Evolutionary conservation across 2,329 filamentous ascomycete genomes (phyloP), one percentile per base, ranked within the genome.

Genomic region (Sphaceloma murrayae): DNA sequence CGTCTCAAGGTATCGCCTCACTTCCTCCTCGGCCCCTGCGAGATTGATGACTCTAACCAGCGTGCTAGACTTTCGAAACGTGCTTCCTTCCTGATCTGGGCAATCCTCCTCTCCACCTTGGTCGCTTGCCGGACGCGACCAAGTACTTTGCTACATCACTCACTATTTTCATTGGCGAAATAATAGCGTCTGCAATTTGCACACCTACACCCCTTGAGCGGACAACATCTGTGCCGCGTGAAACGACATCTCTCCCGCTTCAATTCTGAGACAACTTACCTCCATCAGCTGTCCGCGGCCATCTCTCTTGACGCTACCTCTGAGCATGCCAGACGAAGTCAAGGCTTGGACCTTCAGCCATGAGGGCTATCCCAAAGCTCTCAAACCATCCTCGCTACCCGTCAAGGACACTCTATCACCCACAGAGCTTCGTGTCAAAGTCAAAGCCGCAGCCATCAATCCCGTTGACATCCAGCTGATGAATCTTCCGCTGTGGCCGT

Each of bases 401-500:
- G 30, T 53, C 5, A 54, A 49, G 43, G 52, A 38, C 48, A 54
- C 39, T 46, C 48, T 42, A 16, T 51, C 39, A 38, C 43, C 40
- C 30, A 54, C 34, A 46, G 51, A 33, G 38, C 52, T 61, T 43
- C 53, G 59, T 17, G 49, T 61, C 30, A 51, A 53, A 27, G 55
- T 62, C 34, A 50, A 58, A 31, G 54, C 58, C 5, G 57, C 53
- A 47, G 59, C 58, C 14, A 52, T 62, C 10, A 62, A 61, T 44
- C 58, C 59, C 11, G 59, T 62, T 31, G 58, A 61, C 47, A 57
- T 61, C 19, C 59, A 62, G 47, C 56, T 57, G 40, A 59, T 60
- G 56, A 62, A 62, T 48, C 45, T 59, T 39, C 54, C 54, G 2
- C 40, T 50, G 17, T 58, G 52, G 51, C 48, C 46, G 11, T 45